Evolutionary conservation across 306 rosid genomes (phyloP), one percentile per base, ranked within the genome.

Genomic region (Luffa acutangula): DNA sequence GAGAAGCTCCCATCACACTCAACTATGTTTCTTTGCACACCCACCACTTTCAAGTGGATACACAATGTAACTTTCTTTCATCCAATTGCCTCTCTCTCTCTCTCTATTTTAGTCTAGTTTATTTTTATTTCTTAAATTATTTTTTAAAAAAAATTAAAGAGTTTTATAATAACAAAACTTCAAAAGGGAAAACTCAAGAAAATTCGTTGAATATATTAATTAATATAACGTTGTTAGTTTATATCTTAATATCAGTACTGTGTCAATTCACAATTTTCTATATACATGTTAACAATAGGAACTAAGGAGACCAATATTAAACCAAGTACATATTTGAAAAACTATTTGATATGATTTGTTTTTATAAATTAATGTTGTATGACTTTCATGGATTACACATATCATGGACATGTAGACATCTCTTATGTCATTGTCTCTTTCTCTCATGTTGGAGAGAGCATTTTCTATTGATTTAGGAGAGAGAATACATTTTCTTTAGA

Each of bases 1-100:
- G 57, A 71, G 76, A 71, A 71, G 76, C 57, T 46, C 39, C 56
- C 17, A 20, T 71, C 76, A 71, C 76, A 43, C 56, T 71, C 57
- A 63, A 25, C 56, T 12, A 25, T 46, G 56, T 46, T 71, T 25
- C 39, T 71, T 71, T 71, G 10, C 56, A 20, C 76, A 71, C 76
- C 76, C 56, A 70, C 76, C 76, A 71, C 17, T 33, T 71, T 43
- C 76, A 20, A 46, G 57, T 71, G 41, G 76, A 45, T 39, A 21
- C 8, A 21, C 43, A 63, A 2, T 45, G 15, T 41, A 18, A 6
- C 57, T 71, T 71, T 46, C 57, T 43, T 48, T 46, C 76, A 10
- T 45, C 41, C 54, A 71, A 46, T 49, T 45, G 41, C 4, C 17
- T 20, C 6, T 11, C 45, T 42, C 31, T 25, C 31, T 25, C n/a